Evolutionary conservation across 108 stramenopile genomes (phyloP), one percentile per base, ranked within the genome.

Genomic region (Bacterosira constricta): DNA sequence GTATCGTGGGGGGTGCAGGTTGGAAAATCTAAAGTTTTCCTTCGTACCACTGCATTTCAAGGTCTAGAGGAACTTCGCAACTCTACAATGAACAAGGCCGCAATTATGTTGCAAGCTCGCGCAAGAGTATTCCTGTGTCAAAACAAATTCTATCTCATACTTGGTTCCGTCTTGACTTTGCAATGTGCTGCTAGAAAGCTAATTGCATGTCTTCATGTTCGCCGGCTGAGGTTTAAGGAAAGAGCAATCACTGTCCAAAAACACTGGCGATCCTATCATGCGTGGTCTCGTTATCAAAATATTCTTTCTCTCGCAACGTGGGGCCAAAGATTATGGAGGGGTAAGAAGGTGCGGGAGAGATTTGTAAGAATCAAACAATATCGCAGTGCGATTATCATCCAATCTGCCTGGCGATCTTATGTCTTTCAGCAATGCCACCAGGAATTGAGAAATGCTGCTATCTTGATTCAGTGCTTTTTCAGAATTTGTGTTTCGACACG

Each of bases 1-100:
- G 60, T 80, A 27, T 72, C 71, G n/a, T 80, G 79, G 79, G 91
- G 93, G 0, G 84, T 93, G 63, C 97, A 98, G 67, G 83, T 96
- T 54, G 97, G 97, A 2, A 75, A 78, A 53, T 87, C 87, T n/a
- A 96, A 94, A 71, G 92, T 98, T 5, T 98, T 96, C 54, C 69
- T 98, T 30, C 83, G 94, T 10, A 63, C 69, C 7, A 49, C 60
- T 18, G 86, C 92, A 13, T 95, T 93, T 71, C 93, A 96, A 17
- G 73, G 84, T 10, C 77, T 98, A n/a, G 97, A 98, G 71, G 62
- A 69, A 36, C 66, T 95, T 2, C 82, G 94, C 32, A 71, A 79
- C 17, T 47, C 44, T 21, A 47, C 66, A 63, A 39, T 80, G 41
- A 80, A 73, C 27, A 23, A 64, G 21, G 71, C 79, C 26, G 79